A percentile compares a stretch with the other conserved stretches of the same genome.
phyloP scores from a whole-genome alignment of 306 rosid genomes.

The Clitoria ternatea region DNA sequence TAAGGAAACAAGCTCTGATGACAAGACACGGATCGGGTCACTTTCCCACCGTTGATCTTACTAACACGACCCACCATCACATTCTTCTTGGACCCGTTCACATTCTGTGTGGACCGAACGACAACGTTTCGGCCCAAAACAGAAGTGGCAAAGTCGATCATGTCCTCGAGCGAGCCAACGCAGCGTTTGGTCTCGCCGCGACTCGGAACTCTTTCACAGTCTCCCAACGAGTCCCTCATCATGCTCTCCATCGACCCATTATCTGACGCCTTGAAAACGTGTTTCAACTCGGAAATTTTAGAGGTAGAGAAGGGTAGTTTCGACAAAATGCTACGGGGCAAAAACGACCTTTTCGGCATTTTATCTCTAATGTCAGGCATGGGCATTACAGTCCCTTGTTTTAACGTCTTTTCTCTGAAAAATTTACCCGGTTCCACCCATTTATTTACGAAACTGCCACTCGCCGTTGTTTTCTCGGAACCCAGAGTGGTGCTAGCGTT shows the following conservation, averaged over 20 bases:
- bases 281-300: constrained; percentile 52
- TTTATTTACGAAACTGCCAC: constrained; percentile 60
- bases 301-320: constrained; percentile 82
- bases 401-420: constrained; percentile 74
- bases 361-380: constrained; percentile 87
- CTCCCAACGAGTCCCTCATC: constrained; percentile 49
- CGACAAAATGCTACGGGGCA: constrained; percentile 70
- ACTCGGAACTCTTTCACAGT: constrained; percentile 78
- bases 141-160: constrained; percentile 86
- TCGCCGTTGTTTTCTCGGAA: constrained; percentile 5
- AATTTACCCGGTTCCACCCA: constrained; percentile 97
- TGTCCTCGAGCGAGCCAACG: constrained; percentile 80
- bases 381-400: constrained; percentile 67
- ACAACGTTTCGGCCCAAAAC: constrained; percentile 73
- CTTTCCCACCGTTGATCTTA: constrained; percentile 72
- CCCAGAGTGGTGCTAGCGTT: constrained; percentile 34
- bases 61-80: constrained; percentile 58
- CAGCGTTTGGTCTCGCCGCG: constrained; percentile 84
- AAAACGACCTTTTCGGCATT: constrained; percentile 90
- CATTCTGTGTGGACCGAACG: constrained; percentile 57
- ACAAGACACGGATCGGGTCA: constrained; percentile 88
- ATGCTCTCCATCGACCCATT: constrained; percentile 79
- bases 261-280: constrained; percentile 64
- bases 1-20: constrained; percentile 94
- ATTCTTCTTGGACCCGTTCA: constrained; percentile 57